Evolutionary conservation across 768 basidiomycete genomes (phyloP).

Genomic region (Coprinopsis sp.): DNA sequence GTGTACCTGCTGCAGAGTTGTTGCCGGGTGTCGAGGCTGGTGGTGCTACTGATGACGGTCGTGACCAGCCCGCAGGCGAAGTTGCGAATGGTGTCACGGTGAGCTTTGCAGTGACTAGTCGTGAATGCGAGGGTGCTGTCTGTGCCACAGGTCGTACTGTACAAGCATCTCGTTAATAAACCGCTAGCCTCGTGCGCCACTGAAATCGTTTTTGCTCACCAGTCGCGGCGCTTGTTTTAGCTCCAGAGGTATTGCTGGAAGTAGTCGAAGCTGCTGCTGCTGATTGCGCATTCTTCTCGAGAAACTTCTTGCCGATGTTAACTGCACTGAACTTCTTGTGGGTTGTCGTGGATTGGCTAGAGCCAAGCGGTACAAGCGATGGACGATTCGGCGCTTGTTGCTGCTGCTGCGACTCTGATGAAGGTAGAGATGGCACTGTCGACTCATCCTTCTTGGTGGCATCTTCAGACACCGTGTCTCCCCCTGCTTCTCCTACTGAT

Average conservation of each 20-base stretch:
- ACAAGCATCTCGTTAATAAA: too few species aligned
- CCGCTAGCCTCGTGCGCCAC: too few species aligned
- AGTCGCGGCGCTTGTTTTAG: conserved; percentile 48
- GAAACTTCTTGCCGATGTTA: conserved; percentile 95
- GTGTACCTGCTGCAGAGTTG: conserved; percentile 43
- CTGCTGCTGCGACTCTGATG: conserved; percentile 21
- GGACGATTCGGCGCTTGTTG: conserved; percentile 36
- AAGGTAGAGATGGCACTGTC: conserved; percentile 10
- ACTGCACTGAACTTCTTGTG: conserved; percentile 87
- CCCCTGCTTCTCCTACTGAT: conserved; percentile 21
- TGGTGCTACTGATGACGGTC: conserved; percentile 70
- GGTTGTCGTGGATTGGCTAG: conserved; percentile 34
- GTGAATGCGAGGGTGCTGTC: conserved; percentile 59
- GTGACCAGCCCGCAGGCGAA: conserved; percentile 71
- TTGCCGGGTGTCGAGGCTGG: conserved; percentile 41
- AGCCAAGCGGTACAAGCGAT: conserved; percentile 43
- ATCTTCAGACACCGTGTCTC: conserved; percentile 16
- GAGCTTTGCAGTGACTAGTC: conserved; percentile 82
- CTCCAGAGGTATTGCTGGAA: conserved; percentile 36
- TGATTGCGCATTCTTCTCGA: conserved; percentile 78
- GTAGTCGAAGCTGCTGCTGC: conserved; percentile 46
- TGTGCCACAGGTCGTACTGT: conserved; percentile 58
- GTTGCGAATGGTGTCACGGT: conserved; percentile 62
- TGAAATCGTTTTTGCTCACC: too few species aligned
- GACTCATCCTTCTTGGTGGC: conserved; percentile 16